A percentile compares a stretch with the other conserved stretches of the same genome.
phyloP scores from a whole-genome alignment of 177 flowering plant species.

The Vitis hybrid region DNA sequence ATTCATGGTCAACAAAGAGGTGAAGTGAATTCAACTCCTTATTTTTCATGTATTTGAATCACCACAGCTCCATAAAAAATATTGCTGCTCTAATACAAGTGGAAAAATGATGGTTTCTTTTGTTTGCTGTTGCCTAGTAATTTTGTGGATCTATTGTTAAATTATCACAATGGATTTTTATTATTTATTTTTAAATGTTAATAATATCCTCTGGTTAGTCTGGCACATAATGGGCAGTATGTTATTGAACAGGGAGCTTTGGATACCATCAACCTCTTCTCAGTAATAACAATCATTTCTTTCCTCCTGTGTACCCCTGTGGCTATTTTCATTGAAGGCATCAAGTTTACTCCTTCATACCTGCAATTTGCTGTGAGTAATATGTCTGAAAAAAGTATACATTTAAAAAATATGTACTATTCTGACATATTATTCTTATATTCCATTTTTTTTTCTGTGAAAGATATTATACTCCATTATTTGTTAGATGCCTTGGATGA shows the following conservation, averaged over 20 bases:
- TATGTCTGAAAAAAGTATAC: not conserved
- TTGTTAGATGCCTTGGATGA: not conserved
- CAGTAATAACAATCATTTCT: slow-evolving; percentile 75
- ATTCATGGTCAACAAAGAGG: slow-evolving; percentile 76
- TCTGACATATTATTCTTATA: too few relatives aligned
- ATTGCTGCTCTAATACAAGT: not conserved
- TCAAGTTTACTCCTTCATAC: slow-evolving; percentile 73
- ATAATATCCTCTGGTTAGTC: not conserved
- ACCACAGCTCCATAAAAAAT: not conserved
- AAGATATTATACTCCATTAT: too few relatives aligned
- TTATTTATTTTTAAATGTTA: not conserved
- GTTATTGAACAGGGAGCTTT: slow-evolving; percentile 59
- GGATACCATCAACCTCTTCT: slow-evolving; percentile 88
- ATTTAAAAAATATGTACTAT: too few relatives aligned
- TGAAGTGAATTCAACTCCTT: slow-evolving; percentile 12
- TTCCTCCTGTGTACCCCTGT: slow-evolving; percentile 57
- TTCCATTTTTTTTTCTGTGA: too few relatives aligned
- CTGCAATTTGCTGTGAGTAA: slow-evolving; percentile 65
- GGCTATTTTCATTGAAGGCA: slow-evolving; percentile 72
- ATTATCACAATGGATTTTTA: not conserved
- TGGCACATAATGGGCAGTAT: not conserved
- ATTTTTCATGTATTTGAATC: not conserved
- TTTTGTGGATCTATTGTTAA: not conserved
- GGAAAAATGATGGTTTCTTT: not conserved
- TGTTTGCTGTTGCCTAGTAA: not conserved